Percentiles rank a stretch among this genome's conserved stretches.
Conservation (phyloP, 2,329 filamentous ascomycete species). For the Monilinia fructicola region DNA sequence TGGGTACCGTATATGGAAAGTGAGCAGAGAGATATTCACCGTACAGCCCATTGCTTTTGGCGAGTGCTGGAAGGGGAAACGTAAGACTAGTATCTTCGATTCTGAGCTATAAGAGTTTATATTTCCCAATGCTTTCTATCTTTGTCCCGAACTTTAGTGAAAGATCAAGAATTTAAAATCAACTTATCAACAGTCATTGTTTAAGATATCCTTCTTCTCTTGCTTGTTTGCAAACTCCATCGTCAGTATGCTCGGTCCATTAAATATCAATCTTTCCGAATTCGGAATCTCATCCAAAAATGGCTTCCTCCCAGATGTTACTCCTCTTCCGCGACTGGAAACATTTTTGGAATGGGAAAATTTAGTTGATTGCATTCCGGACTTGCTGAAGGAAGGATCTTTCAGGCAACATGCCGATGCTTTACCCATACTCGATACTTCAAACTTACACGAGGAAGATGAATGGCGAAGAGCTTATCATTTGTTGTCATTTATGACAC, state of each 20-base stretch:
- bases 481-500: constrained; percentile 74
- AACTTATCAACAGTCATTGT: background rate
- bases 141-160: background rate
- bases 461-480: constrained; percentile 84
- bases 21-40: background rate
- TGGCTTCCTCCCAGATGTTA: constrained; percentile 73
- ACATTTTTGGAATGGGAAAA: constrained; percentile 83
- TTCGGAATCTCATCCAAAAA: constrained; percentile 32
- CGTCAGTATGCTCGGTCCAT: constrained; percentile 33
- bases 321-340: constrained; percentile 63
- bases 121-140: background rate
- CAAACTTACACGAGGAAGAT: constrained; percentile 59
- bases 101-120: background rate
- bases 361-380: constrained; percentile 65
- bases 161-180: background rate
- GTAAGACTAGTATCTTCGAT: background rate
- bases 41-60: background rate
- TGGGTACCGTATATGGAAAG: background rate
- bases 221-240: background rate
- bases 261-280: constrained; percentile 33
- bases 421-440: constrained; percentile 69
- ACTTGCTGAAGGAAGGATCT: constrained; percentile 61
- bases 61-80: background rate
- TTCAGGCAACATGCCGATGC: constrained; percentile 62
- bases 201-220: background rate